Evolutionary conservation across 441 rosid genomes (phyloP), one percentile per base, ranked within the genome.

Genomic region (Erodium moschatum): DNA sequence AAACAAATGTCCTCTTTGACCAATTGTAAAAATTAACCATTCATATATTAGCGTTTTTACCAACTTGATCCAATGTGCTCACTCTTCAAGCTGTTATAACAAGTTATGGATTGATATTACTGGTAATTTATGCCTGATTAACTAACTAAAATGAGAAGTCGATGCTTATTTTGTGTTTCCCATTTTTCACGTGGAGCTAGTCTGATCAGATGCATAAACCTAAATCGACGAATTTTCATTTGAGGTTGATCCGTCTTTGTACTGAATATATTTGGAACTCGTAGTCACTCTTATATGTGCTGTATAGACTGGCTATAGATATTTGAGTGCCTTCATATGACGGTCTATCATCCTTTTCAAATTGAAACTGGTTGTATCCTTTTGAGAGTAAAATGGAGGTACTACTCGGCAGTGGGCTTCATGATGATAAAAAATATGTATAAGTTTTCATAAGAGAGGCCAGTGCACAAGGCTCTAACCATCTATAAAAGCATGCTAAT

Each of bases 391-490:
- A 15, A 50, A n/a, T 50, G 58, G 19, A 50, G 18, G 5, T 48
- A 13, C 56, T 13, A 50, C 58, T 15, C 12, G 5, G 58, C 2
- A 50, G 58, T 13, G 1, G 58, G 18, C 18, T 13, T 50, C 19
- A 52, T 52, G 18, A 52, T 52, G 19, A 52, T 52, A 15, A 15
- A 0, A 16, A 52, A 15, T 4, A 52, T 7, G 20, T 52, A n/a
- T 52, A 52, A 4, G 20, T 15, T 52, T 18, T 33, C 60, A 52
- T 52, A 13, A 1, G 60, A 6, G 60, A 15, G 20, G 60, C 19
- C 60, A 52, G 60, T 52, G 60, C 60, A n/a, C 60, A 52, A 52
- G 60, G 60, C 7, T 52, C 60, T 7, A 44, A 52, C 20, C 60
- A 52, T 52, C 60, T 52, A n/a, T 15, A 52, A 15, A 16, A 52